Evolutionary conservation across 129 eudicot genomes (phyloP).

Genomic region (Flaveria ramosissima): DNA sequence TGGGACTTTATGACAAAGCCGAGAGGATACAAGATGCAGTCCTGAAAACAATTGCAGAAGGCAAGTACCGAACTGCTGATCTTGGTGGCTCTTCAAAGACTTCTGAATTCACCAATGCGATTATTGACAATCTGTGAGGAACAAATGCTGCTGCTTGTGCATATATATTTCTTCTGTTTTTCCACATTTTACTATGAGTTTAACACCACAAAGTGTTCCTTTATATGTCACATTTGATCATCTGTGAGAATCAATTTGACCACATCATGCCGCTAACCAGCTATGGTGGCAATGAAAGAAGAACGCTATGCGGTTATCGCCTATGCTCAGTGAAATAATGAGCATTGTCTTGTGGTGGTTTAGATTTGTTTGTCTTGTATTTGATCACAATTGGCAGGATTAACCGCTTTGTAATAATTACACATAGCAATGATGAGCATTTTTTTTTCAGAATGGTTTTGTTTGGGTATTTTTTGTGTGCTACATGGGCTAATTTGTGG

Average conservation of each 20-base stretch:
- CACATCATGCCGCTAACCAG: not conserved
- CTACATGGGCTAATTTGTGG: too few species aligned
- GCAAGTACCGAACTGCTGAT: slow-evolving; percentile 74
- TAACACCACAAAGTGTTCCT: slow-evolving; percentile 9
- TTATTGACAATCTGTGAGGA: slow-evolving; percentile 61
- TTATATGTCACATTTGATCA: too few species aligned
- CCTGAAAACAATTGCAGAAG: slow-evolving; percentile 73
- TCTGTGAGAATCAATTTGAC: not conserved
- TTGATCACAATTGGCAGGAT: not conserved
- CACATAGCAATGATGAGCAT: too few species aligned
- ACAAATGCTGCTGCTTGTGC: not conserved
- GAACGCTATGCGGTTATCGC: not conserved
- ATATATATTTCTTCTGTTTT: not conserved
- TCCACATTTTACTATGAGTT: not conserved
- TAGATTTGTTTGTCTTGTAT: not conserved
- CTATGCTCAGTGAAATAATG: not conserved
- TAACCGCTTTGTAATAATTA: too few species aligned
- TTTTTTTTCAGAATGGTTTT: too few species aligned
- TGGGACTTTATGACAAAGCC: slow-evolving; percentile 75
- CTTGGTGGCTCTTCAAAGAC: slow-evolving; percentile 82
- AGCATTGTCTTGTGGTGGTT: not conserved
- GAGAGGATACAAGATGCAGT: slow-evolving; percentile 75
- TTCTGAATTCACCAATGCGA: slow-evolving; percentile 74
- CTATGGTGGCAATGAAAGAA: not conserved
- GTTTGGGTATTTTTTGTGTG: too few species aligned